Conservation (phyloP, 1,284 basidiomycete species). For the Bjerkandera adusta region DNA sequence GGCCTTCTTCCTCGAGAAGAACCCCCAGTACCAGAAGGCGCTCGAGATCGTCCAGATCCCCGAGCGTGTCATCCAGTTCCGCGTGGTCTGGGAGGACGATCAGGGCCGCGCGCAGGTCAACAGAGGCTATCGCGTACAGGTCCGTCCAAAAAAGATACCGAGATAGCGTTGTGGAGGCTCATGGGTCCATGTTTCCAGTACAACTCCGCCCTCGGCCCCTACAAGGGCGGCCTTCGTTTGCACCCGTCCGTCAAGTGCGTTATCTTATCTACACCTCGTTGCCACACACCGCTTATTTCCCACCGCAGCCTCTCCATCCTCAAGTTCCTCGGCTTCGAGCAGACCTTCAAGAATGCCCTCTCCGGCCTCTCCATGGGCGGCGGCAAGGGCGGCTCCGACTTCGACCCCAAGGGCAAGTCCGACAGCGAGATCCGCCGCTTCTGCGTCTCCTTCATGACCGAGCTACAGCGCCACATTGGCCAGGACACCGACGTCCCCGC, state of each 20-base stretch:
- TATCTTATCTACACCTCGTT: neutral
- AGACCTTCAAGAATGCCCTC: slow-evolving; percentile 83
- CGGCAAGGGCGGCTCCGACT: slow-evolving; percentile 71
- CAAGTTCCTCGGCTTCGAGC: slow-evolving; percentile 86
- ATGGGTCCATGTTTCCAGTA: slow-evolving; percentile 41
- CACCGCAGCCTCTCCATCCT: slow-evolving; percentile 62
- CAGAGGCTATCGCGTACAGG: slow-evolving; percentile 76
- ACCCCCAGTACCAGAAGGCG: slow-evolving; percentile 73
- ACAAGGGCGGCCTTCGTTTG: slow-evolving; percentile 82
- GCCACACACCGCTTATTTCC: neutral
- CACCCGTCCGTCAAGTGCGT: slow-evolving; percentile 71
- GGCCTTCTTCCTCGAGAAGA: slow-evolving; percentile 63
- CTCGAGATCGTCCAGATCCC: slow-evolving; percentile 73
- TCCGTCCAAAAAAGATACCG: slow-evolving; percentile 29
- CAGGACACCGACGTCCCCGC: slow-evolving; percentile 80
- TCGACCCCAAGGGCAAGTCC: slow-evolving; percentile 82
- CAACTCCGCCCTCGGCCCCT: slow-evolving; percentile 82
- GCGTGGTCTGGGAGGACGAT: slow-evolving; percentile 82
- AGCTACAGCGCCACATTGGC: slow-evolving; percentile 72
- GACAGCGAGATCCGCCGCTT: slow-evolving; percentile 77
- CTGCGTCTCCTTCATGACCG: slow-evolving; percentile 69
- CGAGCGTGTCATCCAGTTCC: slow-evolving; percentile 77
- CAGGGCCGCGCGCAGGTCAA: slow-evolving; percentile 69
- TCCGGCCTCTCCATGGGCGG: slow-evolving; percentile 80
- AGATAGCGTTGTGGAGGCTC: neutral